phyloP scores from a whole-genome alignment of 1,284 basidiomycete species.

The Pascua sp. region DNA sequence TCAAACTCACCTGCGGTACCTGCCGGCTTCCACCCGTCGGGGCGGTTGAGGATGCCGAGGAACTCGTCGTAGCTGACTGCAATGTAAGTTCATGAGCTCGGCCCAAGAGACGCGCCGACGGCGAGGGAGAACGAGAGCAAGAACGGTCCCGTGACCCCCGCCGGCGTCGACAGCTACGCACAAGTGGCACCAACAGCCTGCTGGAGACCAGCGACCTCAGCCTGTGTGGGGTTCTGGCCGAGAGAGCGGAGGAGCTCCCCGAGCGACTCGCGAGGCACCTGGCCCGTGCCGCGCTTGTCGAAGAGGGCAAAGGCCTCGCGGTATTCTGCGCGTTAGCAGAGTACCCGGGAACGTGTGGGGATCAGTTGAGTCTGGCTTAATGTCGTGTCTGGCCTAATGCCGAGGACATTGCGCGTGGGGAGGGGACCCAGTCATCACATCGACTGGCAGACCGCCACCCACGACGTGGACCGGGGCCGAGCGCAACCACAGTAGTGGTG shows the following conservation, averaged over 20 bases:
- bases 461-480: too few species aligned
- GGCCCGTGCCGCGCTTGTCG: slow-evolving; percentile 91
- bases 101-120: too few species aligned
- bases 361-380: too few species aligned
- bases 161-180: slow-evolving; percentile 15
- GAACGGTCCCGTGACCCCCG: too few species aligned
- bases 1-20: slow-evolving; percentile 71
- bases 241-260: slow-evolving; percentile 94
- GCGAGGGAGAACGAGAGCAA: too few species aligned
- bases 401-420: too few species aligned
- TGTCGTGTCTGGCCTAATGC: too few species aligned
- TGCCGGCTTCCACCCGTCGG: slow-evolving; percentile 94
- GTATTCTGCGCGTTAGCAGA: slow-evolving; percentile 60
- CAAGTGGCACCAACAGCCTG: slow-evolving; percentile 54
- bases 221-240: slow-evolving; percentile 97
- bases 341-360: too few species aligned
- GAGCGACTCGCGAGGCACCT: slow-evolving; percentile 79
- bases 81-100: slow-evolving; percentile 1
- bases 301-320: slow-evolving; percentile 97
- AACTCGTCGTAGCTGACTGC: slow-evolving; percentile 87
- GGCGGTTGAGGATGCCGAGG: slow-evolving; percentile 84
- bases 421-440: too few species aligned
- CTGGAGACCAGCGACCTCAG: slow-evolving; percentile 84
- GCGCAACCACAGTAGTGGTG: too few species aligned
- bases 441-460: too few species aligned